Conservation (phyloP, 179 eudicot species). For the Patellifolia procumbens region DNA sequence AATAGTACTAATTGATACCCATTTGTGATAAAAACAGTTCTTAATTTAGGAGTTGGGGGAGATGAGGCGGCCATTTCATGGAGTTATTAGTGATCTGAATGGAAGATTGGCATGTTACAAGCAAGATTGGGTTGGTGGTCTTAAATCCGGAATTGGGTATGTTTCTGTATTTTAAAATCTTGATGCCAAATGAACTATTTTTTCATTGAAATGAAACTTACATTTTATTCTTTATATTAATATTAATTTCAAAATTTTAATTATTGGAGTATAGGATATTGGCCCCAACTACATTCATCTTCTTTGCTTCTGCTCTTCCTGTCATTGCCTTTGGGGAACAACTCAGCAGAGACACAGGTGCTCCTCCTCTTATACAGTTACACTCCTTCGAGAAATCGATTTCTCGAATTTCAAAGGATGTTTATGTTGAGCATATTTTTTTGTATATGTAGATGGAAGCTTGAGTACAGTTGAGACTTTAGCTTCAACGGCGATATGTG, state of each 20-base stretch:
- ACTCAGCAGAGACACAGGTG: constrained; percentile 50
- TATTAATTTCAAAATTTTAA: not conserved
- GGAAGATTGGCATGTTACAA: constrained; percentile 68
- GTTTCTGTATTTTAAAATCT: not conserved
- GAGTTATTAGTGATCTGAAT: constrained; percentile 49
- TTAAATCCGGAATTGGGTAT: constrained; percentile 71
- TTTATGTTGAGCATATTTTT: not conserved
- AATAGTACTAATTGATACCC: too few species aligned
- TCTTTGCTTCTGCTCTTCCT: constrained; percentile 55
- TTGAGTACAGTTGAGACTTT: constrained; percentile 83
- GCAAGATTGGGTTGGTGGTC: constrained; percentile 68
- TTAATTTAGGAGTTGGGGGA: constrained; percentile 22
- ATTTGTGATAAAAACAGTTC: not conserved
- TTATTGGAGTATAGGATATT: constrained; percentile 28
- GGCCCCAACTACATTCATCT: constrained; percentile 48
- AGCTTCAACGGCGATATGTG: constrained; percentile 81
- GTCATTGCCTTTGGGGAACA: constrained; percentile 49
- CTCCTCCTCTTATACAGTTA: not conserved
- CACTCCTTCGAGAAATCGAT: not conserved
- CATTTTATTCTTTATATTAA: not conserved
- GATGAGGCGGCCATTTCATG: constrained; percentile 51
- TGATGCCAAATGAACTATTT: not conserved
- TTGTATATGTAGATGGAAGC: constrained; percentile 50
- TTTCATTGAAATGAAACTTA: too few species aligned
- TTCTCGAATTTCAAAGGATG: not conserved